Evolutionary conservation across 2,329 filamentous ascomycete species (phyloP), one percentile per base, ranked within the genome.

Genomic region (Falciphora oryzae): DNA sequence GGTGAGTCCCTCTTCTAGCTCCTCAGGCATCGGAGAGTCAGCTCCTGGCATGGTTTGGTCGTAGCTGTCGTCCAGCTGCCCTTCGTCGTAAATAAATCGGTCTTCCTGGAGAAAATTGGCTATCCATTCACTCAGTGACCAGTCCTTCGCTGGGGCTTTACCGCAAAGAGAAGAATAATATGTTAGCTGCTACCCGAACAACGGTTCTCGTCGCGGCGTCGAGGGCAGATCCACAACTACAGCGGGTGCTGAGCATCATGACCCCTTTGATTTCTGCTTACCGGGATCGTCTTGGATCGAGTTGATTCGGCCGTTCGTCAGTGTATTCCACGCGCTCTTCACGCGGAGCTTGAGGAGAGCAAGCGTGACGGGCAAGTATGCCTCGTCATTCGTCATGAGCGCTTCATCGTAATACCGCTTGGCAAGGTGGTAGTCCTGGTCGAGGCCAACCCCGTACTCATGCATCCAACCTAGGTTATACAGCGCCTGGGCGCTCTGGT

Each of bases 391-490:
- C 0, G 94, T 93, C 72, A 93, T 92, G 35, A 97, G 80, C 1
- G 95, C 94, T 66, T 95, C 85, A 71, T 99, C 95, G 73, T 99
- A 99, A 77, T 93, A 97, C 64, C 95, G 84, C 78, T 99, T 99
- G 2, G 96, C 95, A 65, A 99, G 87, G 73, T 99, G 95, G 75
- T 96, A 99, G 73, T 99, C 95, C 74, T 99, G 95, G 64, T 91
- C 89, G 27, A 98, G 85, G 2, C 93, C 92, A 62, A 98, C 83
- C 10, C 95, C 95, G 72, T 98, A 97, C 77, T 99, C 95, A 73
- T 99, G 93, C 94, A 99, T 98, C 95, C 95, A 99, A 6, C 95
- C 96, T 18, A 99, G 81, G 71, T 99, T 98, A 85, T 93, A 99
- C 65, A 97, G 86, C 18, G 96, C 95, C 77, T 99, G 96, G 2